Evolutionary conservation across 306 rosid species (phyloP).

Genomic region (Gillenia trifoliata): DNA sequence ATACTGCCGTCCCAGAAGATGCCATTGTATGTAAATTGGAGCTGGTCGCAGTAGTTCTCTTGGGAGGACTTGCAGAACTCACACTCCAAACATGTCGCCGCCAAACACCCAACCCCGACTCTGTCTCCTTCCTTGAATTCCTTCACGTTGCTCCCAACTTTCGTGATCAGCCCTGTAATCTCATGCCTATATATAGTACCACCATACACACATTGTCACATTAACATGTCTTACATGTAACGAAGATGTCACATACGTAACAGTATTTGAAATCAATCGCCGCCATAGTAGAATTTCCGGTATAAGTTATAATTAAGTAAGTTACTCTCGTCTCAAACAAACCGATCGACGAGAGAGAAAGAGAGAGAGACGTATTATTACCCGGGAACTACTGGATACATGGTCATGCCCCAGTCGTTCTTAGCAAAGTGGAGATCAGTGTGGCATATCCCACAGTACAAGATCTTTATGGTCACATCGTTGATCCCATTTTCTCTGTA

Average conservation of each 20-base stretch:
- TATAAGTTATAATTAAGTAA: too few species aligned
- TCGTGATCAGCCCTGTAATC: slow-evolving; percentile 52
- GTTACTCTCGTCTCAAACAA: too few species aligned
- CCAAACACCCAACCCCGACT: slow-evolving; percentile 77
- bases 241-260: not conserved
- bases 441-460: slow-evolving; percentile 78
- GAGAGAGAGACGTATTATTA: not conserved
- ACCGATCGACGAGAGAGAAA: too few species aligned
- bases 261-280: too few species aligned
- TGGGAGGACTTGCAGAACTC: slow-evolving; percentile 41
- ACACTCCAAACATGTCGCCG: slow-evolving; percentile 60
- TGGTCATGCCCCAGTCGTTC: slow-evolving; percentile 73
- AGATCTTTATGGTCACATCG: slow-evolving; percentile 53
- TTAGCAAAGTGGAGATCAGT: slow-evolving; percentile 57
- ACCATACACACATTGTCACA: not conserved
- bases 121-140: slow-evolving; percentile 57
- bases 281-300: too few species aligned
- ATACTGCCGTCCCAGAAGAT: slow-evolving; percentile 83
- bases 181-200: slow-evolving; percentile 41
- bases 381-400: slow-evolving; percentile 82
- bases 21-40: slow-evolving; percentile 53
- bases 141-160: slow-evolving; percentile 59
- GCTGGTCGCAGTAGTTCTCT: slow-evolving; percentile 55
- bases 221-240: not conserved
- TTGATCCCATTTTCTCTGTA: slow-evolving; percentile 58